A percentile compares a stretch with the other conserved stretches of the same genome.
phyloP scores from a whole-genome alignment of 164 flowering plant genomes.

The Stephania japonica region DNA sequence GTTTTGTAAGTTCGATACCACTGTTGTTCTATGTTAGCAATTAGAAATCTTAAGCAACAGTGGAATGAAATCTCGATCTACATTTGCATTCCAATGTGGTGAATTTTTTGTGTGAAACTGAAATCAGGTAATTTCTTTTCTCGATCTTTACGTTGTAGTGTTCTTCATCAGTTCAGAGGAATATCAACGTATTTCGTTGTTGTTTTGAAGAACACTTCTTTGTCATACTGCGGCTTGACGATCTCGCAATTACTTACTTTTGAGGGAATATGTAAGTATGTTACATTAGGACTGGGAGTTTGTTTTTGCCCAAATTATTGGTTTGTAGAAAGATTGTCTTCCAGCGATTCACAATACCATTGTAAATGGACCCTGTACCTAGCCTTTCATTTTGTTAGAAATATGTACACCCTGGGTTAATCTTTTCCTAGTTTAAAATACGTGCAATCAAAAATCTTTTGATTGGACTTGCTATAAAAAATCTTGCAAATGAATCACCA shows the following conservation, averaged over 20 bases:
- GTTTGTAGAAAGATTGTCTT: neutral
- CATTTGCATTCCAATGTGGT: too few species aligned
- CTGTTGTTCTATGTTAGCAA: neutral
- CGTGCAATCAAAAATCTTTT: neutral
- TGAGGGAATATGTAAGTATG: neutral
- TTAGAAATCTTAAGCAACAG: too few species aligned
- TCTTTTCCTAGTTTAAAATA: neutral
- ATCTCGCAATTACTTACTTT: neutral
- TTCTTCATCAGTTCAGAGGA: too few species aligned
- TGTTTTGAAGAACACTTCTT: too few species aligned
- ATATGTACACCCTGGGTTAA: neutral
- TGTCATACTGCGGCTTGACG: too few species aligned
- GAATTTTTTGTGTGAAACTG: too few species aligned
- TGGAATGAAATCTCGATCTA: too few species aligned
- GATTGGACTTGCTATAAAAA: too few species aligned
- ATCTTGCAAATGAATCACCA: neutral
- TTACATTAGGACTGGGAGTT: neutral
- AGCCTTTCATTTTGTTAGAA: neutral
- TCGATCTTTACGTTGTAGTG: too few species aligned
- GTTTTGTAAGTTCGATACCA: neutral
- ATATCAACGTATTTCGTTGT: too few species aligned
- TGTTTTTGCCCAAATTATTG: neutral
- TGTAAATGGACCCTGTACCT: neutral
- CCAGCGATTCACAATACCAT: neutral
- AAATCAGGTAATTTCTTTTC: too few species aligned